A percentile compares a stretch with the other conserved stretches of the same genome.
phyloP scores from a whole-genome alignment of 2,329 filamentous ascomycete genomes.

The Colletotrichum acutatum region DNA sequence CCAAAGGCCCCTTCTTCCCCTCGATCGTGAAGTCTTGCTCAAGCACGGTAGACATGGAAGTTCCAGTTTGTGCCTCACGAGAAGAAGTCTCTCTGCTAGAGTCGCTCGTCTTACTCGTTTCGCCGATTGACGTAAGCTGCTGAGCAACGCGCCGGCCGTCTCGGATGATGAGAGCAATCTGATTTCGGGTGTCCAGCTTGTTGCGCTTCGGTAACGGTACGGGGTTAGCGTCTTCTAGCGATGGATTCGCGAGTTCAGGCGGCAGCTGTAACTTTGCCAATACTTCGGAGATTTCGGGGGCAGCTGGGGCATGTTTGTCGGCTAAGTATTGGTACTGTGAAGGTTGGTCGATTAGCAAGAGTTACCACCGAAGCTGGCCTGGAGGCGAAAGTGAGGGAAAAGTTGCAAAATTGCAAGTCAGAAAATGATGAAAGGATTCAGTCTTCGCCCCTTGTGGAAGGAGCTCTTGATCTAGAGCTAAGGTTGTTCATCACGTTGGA shows the following conservation, averaged over 20 bases:
- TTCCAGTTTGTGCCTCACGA: constrained; percentile 56
- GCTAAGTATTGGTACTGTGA: constrained; percentile 71
- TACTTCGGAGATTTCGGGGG: constrained; percentile 73
- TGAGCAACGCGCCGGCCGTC: constrained; percentile 71
- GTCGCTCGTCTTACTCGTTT: constrained; percentile 61
- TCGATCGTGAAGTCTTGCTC: constrained; percentile 93
- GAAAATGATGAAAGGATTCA: constrained; percentile 62
- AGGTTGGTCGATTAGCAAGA: constrained; percentile 36
- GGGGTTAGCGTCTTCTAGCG: constrained; percentile 58
- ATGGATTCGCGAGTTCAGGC: constrained; percentile 58
- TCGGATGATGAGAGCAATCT: constrained; percentile 71
- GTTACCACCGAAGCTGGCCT: constrained; percentile 2
- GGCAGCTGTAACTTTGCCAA: constrained; percentile 75
- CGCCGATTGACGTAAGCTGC: constrained; percentile 59
- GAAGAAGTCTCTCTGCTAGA: constrained; percentile 62
- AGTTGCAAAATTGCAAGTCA: constrained; percentile 46
- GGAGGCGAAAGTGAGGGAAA: constrained; percentile 20
- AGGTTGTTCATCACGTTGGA: constrained; percentile 58
- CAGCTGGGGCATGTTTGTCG: constrained; percentile 74
- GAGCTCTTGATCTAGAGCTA: constrained; percentile 90
- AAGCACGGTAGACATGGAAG: constrained; percentile 73
- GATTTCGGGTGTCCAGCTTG: constrained; percentile 60
- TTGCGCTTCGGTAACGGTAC: constrained; percentile 66
- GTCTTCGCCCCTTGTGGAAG: constrained; percentile 66
- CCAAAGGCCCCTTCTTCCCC: constrained; percentile 81